Base-by-base conservation (phyloP, 1,139 yeast genomes). In the Candida anutae region DNA sequence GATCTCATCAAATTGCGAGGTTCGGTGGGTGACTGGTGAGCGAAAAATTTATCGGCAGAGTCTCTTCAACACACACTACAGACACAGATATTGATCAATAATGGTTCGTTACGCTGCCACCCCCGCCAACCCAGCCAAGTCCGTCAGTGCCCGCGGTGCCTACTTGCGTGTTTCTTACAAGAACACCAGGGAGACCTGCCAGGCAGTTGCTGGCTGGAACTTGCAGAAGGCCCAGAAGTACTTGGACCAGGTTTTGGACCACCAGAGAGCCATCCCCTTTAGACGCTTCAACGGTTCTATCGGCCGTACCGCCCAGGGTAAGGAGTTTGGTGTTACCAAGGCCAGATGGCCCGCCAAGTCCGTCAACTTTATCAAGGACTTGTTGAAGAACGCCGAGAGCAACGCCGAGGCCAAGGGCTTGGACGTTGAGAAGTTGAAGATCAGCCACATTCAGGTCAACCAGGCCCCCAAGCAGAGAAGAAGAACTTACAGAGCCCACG, bases 301-400 rank as follows among this genome's bases (percentile, higher is more conserved):
- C 58, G 99, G 99, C 67, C 85, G 98, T 76, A 84, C 98, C 56
- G 95, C 93, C 53, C 98, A 90, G 76, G 99, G 96, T 74, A 90
- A 90, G 75, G 98, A 90, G 77, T 93, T 88, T 62, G 98, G 97
- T 72, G 95, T 87, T 64, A 87, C 96, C 78, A 88, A 84, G 76
- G 98, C 97, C 57, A 88, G 99, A 85, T 90, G 99, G 99, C 99
- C 99, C 62, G 95, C 77, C 49, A 90, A 93, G 83, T 84, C 95
- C 45, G 96, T 90, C 65, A 83, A 85, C 75, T 87, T 83, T 69
- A 72, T 90, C 59, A 79, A 83, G 66, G 96, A 85, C 66, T 79
- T 90, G 64, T 79, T 90, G 70, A 79, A 79, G 71, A 93, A 90
- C 69, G 99, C 98, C 62, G 90, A 87, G 69, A 79, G 98, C 59